A percentile compares a stretch with the other conserved stretches of the same genome.
These are phyloP conservation scores for Solanum tarapatanum DNA, from an alignment of 257 asterid species.

Conservation along the genomic window DNA sequence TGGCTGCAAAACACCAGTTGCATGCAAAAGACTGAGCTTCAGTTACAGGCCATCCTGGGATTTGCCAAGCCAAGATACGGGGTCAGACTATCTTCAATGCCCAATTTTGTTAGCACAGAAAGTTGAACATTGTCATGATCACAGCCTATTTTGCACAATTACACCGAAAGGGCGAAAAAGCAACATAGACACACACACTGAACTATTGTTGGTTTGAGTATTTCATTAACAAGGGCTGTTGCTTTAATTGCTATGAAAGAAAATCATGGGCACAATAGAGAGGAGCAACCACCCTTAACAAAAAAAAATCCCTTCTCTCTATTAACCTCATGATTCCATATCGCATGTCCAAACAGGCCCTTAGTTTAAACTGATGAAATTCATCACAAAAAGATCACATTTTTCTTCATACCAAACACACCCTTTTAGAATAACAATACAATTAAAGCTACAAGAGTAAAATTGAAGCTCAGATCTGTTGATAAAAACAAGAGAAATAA, in stretches of 20 bases:
- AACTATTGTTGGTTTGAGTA: background rate
- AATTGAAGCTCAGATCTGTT: background rate
- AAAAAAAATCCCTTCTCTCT: background rate
- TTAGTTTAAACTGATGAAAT: background rate
- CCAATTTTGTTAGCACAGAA: background rate
- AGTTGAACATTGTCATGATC: background rate
- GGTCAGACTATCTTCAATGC: background rate
- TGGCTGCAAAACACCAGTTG: constrained; percentile 14
- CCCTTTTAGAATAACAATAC: background rate
- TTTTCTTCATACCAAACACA: background rate
- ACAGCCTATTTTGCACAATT: background rate
- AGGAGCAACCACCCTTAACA: background rate
- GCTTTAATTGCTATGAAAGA: background rate
- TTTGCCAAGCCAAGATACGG: background rate
- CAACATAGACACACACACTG: background rate
- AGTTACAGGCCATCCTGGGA: background rate
- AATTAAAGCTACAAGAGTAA: background rate
- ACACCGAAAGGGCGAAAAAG: background rate
- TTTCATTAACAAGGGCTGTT: background rate
- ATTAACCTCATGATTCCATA: background rate
- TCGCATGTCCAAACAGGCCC: background rate
- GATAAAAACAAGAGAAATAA: background rate
- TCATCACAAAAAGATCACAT: background rate
- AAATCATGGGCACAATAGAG: background rate
- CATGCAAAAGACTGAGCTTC: background rate